Conservation (phyloP, 805 yeast genomes). For the Limtongia smithiae region DNA sequence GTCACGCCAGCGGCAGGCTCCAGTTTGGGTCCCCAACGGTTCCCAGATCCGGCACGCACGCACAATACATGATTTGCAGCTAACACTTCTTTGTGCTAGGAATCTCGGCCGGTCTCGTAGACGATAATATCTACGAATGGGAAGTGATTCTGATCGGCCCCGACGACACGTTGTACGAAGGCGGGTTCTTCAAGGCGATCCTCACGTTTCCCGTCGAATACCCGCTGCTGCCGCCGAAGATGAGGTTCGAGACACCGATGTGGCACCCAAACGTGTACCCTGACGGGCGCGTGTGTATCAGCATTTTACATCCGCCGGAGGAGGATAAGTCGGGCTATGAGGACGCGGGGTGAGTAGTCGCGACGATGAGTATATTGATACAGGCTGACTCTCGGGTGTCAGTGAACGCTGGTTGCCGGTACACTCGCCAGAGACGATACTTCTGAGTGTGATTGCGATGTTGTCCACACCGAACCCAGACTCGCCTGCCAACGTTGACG, state of each 20-base stretch:
- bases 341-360: conserved; percentile 50
- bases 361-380: too few relatives aligned
- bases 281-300: conserved; percentile 83
- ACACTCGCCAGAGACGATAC: conserved; percentile 81
- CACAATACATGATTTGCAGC: too few relatives aligned
- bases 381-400: too few relatives aligned
- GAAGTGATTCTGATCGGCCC: conserved; percentile 72
- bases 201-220: conserved; percentile 63
- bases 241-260: conserved; percentile 65
- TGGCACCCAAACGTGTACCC: conserved; percentile 82
- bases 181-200: conserved; percentile 68
- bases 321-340: conserved; percentile 87
- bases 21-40: too few relatives aligned
- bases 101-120: conserved; percentile 78
- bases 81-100: conserved; percentile 41
- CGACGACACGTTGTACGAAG: conserved; percentile 64
- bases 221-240: conserved; percentile 65
- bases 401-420: conserved; percentile 89
- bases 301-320: conserved; percentile 83
- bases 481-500: conserved; percentile 90
- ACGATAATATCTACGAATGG: conserved; percentile 50
- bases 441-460: conserved; percentile 81
- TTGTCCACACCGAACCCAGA: conserved; percentile 87
- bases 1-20: neutral
- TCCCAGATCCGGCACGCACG: too few relatives aligned